Conservation (phyloP, 495 filamentous ascomycete species). For the Bacidia rubella region DNA sequence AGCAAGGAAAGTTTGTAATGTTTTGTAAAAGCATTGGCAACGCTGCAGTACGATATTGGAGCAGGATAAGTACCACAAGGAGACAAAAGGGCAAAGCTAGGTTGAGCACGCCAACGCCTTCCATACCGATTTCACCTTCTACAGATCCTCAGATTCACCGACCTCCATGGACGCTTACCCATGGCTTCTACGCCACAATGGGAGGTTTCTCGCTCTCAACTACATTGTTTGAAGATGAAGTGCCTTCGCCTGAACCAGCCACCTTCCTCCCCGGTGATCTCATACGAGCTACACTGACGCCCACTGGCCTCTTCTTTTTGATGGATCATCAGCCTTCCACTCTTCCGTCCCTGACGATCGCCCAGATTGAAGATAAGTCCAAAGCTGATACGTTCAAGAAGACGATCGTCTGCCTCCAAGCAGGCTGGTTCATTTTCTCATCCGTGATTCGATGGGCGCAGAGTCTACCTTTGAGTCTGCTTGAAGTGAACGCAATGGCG, state of each 20-base stretch:
- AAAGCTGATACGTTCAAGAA: constrained; percentile 28
- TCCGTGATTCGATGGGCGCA: background rate
- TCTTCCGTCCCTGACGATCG: constrained; percentile 19
- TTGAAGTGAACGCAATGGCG: constrained; percentile 11
- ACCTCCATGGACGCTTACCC: constrained; percentile 25
- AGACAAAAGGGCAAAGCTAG: no score
- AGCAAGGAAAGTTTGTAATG: no score
- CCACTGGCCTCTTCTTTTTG: constrained; percentile 11
- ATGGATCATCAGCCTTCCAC: constrained; percentile 7
- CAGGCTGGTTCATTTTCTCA: constrained; percentile 22
- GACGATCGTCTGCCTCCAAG: constrained; percentile 23
- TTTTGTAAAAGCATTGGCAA: no score
- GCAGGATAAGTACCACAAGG: no score
- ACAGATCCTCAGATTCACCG: no score
- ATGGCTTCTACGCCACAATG: constrained; percentile 30
- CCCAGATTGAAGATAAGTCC: constrained; percentile 27
- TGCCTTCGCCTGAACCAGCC: background rate
- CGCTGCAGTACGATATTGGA: no score
- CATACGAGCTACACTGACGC: constrained; percentile 13
- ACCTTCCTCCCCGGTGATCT: constrained; percentile 9
- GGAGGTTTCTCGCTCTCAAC: constrained; percentile 25
- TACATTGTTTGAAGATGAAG: no score
- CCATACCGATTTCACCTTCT: no score
- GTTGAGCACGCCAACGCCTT: no score
- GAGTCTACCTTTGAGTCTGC: background rate